A percentile compares a stretch with the other conserved stretches of the same genome.
Conservation (phyloP, 192 early-diverging fungal genomes). For the Rhizophagus clarus region DNA sequence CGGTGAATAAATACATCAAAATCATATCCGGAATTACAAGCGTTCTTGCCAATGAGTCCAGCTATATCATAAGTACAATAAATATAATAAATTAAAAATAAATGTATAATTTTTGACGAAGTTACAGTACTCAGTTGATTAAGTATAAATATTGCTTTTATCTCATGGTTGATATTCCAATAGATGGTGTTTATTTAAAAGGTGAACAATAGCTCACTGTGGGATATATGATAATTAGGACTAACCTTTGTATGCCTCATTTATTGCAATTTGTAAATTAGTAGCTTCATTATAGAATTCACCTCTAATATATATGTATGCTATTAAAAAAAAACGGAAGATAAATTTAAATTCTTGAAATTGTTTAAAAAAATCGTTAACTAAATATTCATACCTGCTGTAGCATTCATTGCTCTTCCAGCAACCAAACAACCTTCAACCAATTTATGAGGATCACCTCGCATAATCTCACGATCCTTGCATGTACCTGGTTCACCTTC, state of each 20-base stretch:
- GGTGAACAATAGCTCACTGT: too few species aligned
- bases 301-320: constrained; percentile 97
- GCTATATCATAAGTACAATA: constrained; percentile 37
- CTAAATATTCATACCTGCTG: constrained; percentile 58
- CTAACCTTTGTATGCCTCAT: constrained; percentile 88
- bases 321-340: constrained; percentile 37
- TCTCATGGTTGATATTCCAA: too few species aligned
- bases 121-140: too few species aligned
- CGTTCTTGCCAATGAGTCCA: constrained; percentile 98
- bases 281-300: constrained; percentile 97
- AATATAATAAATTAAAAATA: neutral
- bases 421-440: constrained; percentile 96
- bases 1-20: constrained; percentile 98
- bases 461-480: constrained; percentile 97
- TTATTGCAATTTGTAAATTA: constrained; percentile 90
- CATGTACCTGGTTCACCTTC: constrained; percentile 99
- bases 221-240: too few species aligned
- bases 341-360: neutral
- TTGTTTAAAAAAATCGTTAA: neutral
- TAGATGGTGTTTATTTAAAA: too few species aligned
- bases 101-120: neutral
- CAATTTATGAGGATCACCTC: constrained; percentile 91
- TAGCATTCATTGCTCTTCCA: constrained; percentile 95
- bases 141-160: too few species aligned
- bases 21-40: constrained; percentile 93